Base-by-base conservation (phyloP, 345 rosid genomes). In the Capsella bursapastoris region DNA sequence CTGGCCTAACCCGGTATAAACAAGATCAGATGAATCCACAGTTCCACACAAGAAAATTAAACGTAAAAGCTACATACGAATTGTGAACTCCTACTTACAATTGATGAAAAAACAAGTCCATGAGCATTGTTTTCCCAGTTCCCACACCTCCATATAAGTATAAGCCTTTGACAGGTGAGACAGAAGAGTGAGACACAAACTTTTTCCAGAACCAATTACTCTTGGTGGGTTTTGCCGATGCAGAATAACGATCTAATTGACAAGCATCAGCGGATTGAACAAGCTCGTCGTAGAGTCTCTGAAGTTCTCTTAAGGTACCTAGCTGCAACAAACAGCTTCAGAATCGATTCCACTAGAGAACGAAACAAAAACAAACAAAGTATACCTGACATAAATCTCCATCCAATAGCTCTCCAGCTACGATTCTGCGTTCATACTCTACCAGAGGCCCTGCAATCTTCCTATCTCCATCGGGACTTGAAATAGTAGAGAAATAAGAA, bases 131-230 rank as follows among this genome's bases (percentile, higher is more conserved):
- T 82, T 94, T 91, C 37, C 98, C 97, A 22, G 97, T 94, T 64
- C 98, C 98, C 4, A 94, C 97, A 56, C 98, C 98, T 40, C 97
- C 98, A 73, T 88, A 92, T 37, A 94, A 85, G 79, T 91, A 94
- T 15, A 94, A 81, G 60, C 99, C 99, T 86, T 84, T 90, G 62
- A 94, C 90, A 2, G 97, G 97, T 12, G 97, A 80, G 80, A 80
- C 74, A 48, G 85, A 80, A 73, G 89, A 81, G 61, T 86, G 97
- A n/a, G 93, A 90, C 73, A 88, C 72, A 79, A 94, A 82, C 55
- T 92, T 91, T 66, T 87, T 82, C 97, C 97, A 94, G 41, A 94
- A 82, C 99, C 97, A 94, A 80, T 91, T 78, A 82, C 86, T 87
- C 91, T 93, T 88, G 35, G 82, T 85, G 64, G 88, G 55, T 84